Evolutionary conservation across 148 eudicot genomes (phyloP), one percentile per base, ranked within the genome.

Genomic region (Limonium bicolor): DNA sequence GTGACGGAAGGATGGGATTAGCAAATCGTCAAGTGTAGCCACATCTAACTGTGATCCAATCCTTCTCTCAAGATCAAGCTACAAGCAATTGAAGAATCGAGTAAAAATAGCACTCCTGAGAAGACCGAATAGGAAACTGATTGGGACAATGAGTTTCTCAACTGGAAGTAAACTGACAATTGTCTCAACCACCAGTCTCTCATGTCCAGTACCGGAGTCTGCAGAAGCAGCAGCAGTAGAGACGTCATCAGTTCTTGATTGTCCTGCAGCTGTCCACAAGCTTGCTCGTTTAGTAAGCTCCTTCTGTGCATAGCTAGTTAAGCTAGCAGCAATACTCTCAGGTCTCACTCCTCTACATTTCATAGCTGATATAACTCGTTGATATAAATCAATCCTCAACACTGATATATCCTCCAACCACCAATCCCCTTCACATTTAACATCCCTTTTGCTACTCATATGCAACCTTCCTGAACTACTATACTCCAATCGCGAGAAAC

Each of bases 381-480:
- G 66, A 32, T 84, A 90, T 45, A 84, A 42, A 19, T 84, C 93
- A 22, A 70, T 68, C n/a, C 84, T 62, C 16, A 90, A 76, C 50
- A 59, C 75, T 7, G 93, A 84, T 3, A 90, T 68, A 65, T 90
- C 85, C 51, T 90, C 81, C 2, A 74, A 70, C 97, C 97, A 84
- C 97, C 97, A 90, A 67, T 90, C 97, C 4, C 76, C 72, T 23
- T 77, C 95, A 43, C 69, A 70, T 36, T 78, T 83, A 15, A 69
- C 58, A 4, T 75, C 76, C 9, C 79, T 64, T 4, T 73, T 76
- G 5, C 80, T 65, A 53, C 72, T 80, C 92, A 90, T 80, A 49
- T 90, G 86, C 31, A 90, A 95, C 55, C 97, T 68, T 6, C 97
- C 97, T 1, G 97, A 90, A 61, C 93, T 80, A 57, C 95, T 90